Conservation (phyloP, 257 asterid genomes). For the Solanum neorickii region DNA sequence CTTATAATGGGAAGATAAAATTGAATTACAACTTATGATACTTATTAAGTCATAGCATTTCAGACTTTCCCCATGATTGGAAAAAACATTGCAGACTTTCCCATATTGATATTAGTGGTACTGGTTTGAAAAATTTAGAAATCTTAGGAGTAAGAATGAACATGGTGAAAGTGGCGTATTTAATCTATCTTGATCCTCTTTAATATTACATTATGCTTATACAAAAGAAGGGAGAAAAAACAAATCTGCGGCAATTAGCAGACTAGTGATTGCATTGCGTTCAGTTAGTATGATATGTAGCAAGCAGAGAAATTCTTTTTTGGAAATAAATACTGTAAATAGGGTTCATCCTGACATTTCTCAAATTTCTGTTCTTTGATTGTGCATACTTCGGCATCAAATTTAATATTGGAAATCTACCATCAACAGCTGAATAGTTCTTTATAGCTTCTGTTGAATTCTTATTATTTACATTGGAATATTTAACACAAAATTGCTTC, state of each 20-base stretch:
- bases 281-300: not conserved
- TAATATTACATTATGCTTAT: not conserved
- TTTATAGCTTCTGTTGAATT: not conserved
- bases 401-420: not conserved
- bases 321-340: not conserved
- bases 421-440: not conserved
- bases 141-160: not conserved
- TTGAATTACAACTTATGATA: not conserved
- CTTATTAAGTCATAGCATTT: not conserved
- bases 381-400: not conserved
- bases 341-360: not conserved
- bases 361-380: not conserved
- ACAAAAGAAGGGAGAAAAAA: not conserved
- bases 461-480: not conserved
- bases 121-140: not conserved
- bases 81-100: not conserved
- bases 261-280: not conserved
- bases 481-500: conserved; percentile 2
- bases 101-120: not conserved
- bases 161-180: not conserved
- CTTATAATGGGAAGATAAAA: not conserved
- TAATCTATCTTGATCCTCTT: not conserved
- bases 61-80: not conserved
- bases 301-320: not conserved
- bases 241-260: not conserved